phyloP scores from a whole-genome alignment of 345 rosid species.

The Odontarrhena argentea region DNA sequence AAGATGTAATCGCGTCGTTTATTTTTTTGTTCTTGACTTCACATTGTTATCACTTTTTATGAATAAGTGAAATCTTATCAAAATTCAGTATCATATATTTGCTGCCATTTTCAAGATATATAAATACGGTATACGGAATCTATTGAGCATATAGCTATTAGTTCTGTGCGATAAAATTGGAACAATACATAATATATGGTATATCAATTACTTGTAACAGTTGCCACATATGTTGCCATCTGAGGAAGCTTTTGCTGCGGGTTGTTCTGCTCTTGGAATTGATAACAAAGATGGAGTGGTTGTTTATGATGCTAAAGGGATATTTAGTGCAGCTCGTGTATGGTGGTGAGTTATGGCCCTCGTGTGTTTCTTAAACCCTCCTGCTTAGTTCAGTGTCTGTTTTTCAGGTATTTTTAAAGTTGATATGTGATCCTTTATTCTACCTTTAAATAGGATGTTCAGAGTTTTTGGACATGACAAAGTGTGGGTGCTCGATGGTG shows the following conservation, averaged over 20 bases:
- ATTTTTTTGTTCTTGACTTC: not conserved
- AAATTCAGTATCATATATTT: not conserved
- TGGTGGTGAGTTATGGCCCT: constrained; percentile 79
- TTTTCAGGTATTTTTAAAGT: not conserved
- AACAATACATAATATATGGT: not conserved
- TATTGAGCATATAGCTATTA: not conserved
- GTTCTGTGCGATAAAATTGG: not conserved
- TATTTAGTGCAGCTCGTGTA: constrained; percentile 98
- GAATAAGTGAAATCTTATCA: not conserved
- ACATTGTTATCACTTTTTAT: not conserved
- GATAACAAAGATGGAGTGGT: constrained; percentile 83
- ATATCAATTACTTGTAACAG: constrained; percentile 46
- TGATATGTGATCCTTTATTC: constrained; percentile 19
- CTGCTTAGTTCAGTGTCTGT: not conserved
- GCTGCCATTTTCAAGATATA: constrained; percentile 13
- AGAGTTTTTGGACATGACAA: constrained; percentile 89
- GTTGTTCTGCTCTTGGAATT: constrained; percentile 92
- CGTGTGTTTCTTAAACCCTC: not conserved
- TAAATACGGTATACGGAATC: not conserved
- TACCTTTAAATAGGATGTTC: constrained; percentile 73
- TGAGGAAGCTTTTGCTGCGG: constrained; percentile 98
- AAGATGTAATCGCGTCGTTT: not conserved
- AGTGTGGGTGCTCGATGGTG: constrained; percentile 97
- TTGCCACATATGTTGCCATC: constrained; percentile 98
- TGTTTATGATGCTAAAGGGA: constrained; percentile 98